Evolutionary conservation across 345 rosid species (phyloP).

Genomic region (Eucalyptus globulus): DNA sequence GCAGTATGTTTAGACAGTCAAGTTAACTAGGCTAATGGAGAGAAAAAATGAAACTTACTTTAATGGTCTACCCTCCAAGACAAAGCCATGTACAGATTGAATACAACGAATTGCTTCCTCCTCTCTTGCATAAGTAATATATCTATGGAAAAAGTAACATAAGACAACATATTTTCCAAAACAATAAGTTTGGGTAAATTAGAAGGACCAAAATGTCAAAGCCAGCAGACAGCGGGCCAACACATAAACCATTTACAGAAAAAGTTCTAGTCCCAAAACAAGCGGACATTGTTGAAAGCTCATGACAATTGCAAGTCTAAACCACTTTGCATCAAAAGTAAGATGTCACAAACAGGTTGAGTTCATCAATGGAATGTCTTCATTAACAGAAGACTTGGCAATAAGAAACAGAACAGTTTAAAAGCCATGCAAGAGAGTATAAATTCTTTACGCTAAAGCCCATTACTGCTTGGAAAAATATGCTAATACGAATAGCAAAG

Average conservation of each 20-base stretch:
- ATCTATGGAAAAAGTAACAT: conserved; percentile 23
- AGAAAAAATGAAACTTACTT: conserved; percentile 21
- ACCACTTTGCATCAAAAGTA: neutral
- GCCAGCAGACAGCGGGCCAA: neutral
- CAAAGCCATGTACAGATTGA: conserved; percentile 87
- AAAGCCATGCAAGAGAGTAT: neutral
- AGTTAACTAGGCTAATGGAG: neutral
- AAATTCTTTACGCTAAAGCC: neutral
- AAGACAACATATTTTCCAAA: neutral
- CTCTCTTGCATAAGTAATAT: conserved; percentile 80
- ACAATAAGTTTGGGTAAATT: neutral
- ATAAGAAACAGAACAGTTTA: neutral
- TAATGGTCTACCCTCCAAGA: conserved; percentile 72
- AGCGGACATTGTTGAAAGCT: neutral
- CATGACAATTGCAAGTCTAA: neutral
- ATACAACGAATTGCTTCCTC: conserved; percentile 95
- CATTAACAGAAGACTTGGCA: neutral
- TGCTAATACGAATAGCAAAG: neutral
- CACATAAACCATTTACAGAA: neutral
- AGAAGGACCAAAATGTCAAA: neutral
- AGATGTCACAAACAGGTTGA: neutral
- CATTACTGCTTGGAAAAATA: neutral
- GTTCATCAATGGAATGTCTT: neutral
- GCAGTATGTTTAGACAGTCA: neutral
- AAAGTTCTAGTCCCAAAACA: neutral